Base-by-base conservation (phyloP, 2,329 filamentous ascomycete genomes). In the Chaetomiaceae sp. region DNA sequence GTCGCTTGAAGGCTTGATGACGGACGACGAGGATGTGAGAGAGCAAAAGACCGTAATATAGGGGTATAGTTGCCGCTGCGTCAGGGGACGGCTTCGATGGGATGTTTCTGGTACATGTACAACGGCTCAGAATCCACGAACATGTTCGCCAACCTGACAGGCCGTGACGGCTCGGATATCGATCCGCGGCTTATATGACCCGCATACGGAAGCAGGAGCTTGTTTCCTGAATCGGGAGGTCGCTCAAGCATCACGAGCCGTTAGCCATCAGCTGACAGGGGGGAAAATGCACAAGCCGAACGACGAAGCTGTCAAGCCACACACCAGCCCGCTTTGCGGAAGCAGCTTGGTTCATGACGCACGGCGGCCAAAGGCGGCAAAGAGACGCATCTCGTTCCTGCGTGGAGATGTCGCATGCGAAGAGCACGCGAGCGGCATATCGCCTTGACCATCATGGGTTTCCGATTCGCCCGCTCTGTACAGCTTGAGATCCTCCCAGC, bases 371-470 rank as follows among this genome's bases (percentile, higher is more conserved):
- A 56, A 58, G 45, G 34, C 29, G 42, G 58, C 49, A 34, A 54
- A 54, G 33, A 41, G 37, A 38, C 42, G 40, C 34, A 48, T 6
- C 49, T 48, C 38, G 55, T 59, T 62, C 56, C 55, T 59, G 58
- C 51, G 54, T 54, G 46, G 46, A 49, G 44, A 33, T 52, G 45
- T 54, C 47, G 42, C 45, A 62, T 58, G 58, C 55, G 50, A 38
- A 45, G 36, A 40, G 56, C 44, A 51, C 49, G 51, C 50, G 38
- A 51, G 25, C 53, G 53, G 56, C 38, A 54, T 48, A 27, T 48
- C 25, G 36, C 34, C 45, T 53, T 46, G 43, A 51, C 54, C n/a
- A 32, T 29, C 37, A 21, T 29, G 21, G 20, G n/a, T 53, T 25
- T 37, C 49, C 49, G 5, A 52, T 45, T 53, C 44, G 38, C 47